These are phyloP conservation scores for Penicillium nucicola DNA, from an alignment of 495 filamentous ascomycete genomes.

Conservation along the genomic window DNA sequence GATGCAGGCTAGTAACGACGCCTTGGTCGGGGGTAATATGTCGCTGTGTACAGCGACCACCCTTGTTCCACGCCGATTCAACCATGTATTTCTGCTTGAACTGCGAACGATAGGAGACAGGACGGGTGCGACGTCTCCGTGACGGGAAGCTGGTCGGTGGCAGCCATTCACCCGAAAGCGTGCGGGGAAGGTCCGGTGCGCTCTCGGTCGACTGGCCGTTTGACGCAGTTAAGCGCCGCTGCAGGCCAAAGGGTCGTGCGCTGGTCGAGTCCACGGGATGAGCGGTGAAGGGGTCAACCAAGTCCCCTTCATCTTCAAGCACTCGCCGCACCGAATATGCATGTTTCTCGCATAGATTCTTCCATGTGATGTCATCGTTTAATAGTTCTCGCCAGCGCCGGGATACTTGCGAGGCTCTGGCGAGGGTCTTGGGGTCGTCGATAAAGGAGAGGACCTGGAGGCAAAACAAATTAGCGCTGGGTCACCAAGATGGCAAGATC, in stretches of 20 bases:
- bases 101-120: conserved; percentile 82
- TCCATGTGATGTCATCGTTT: conserved; percentile 97
- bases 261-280: conserved; percentile 19
- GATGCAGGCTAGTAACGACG: conserved; percentile 91
- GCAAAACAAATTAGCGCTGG: conserved; percentile 2
- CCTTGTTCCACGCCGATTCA: conserved; percentile 92
- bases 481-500: neutral
- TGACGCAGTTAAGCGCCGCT: conserved; percentile 27
- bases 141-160: conserved; percentile 27
- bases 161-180: conserved; percentile 36
- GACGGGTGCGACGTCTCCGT: conserved; percentile 39
- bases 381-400: conserved; percentile 87
- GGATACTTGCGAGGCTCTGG: conserved; percentile 89
- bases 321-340: conserved; percentile 67
- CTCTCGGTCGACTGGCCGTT: conserved; percentile 25
- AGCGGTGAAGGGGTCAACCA: conserved; percentile 35
- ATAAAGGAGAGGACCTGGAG: conserved; percentile 83
- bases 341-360: conserved; percentile 90
- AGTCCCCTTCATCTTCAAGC: conserved; percentile 43
- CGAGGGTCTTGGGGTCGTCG: conserved; percentile 89
- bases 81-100: conserved; percentile 98
- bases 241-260: conserved; percentile 20
- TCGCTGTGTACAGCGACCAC: conserved; percentile 70
- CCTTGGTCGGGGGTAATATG: conserved; percentile 95
- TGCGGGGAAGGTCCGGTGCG: conserved; percentile 29